Conservation (phyloP, 2,329 filamentous ascomycete genomes). For the Cladophialophora yegresii region DNA sequence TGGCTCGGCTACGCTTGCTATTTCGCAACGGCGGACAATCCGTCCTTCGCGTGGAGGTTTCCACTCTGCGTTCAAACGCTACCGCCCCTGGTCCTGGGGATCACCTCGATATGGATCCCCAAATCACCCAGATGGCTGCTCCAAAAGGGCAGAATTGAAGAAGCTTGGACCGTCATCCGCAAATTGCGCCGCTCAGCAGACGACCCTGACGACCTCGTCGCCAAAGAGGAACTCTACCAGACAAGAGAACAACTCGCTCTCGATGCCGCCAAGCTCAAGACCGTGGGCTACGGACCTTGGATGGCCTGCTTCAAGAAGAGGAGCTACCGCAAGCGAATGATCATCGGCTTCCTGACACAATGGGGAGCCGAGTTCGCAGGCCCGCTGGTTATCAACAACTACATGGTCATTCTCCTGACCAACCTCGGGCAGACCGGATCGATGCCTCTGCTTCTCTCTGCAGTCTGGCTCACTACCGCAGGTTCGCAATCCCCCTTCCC, state of each 20-base stretch:
- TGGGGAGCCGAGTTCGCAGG: slow-evolving; percentile 59
- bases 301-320: slow-evolving; percentile 51
- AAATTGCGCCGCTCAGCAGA: slow-evolving; percentile 48
- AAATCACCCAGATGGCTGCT: slow-evolving; percentile 31
- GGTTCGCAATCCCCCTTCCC: slow-evolving; percentile 38
- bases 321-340: slow-evolving; percentile 55
- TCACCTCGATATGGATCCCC: slow-evolving; percentile 29
- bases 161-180: slow-evolving; percentile 39
- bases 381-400: slow-evolving; percentile 53
- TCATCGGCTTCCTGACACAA: slow-evolving; percentile 56
- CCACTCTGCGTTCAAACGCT: slow-evolving; percentile 29
- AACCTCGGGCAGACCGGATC: slow-evolving; percentile 43
- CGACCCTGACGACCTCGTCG: slow-evolving; percentile 44
- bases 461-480: slow-evolving; percentile 51
- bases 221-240: slow-evolving; percentile 47
- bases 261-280: slow-evolving; percentile 41
- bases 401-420: slow-evolving; percentile 46
- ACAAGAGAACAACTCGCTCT: slow-evolving; percentile 33
- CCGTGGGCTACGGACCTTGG: slow-evolving; percentile 48
- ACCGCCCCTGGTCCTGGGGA: slow-evolving; percentile 24
- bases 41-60: slow-evolving; percentile 36
- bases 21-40: slow-evolving; percentile 27
- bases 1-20: slow-evolving; percentile 34
- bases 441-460: slow-evolving; percentile 49
- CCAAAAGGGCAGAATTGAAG: slow-evolving; percentile 42